These are phyloP conservation scores for Earliella scabrosa DNA, from an alignment of 1,284 basidiomycete species.

Conservation along the genomic window DNA sequence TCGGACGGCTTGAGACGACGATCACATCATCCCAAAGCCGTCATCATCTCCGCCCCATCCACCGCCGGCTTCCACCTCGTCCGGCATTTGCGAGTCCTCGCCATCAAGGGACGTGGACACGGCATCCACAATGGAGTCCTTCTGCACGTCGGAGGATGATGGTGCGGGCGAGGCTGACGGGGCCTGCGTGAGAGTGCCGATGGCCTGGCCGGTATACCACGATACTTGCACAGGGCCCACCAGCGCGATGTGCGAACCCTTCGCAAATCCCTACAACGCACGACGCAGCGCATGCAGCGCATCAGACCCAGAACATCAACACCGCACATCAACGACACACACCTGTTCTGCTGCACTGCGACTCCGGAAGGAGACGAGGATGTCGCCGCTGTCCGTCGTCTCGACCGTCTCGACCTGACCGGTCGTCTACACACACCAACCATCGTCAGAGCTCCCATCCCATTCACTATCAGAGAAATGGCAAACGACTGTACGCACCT, in stretches of 20 bases:
- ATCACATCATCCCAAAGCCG: constrained; percentile 64
- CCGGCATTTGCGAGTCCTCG: constrained; percentile 36
- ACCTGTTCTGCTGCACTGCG: constrained; percentile 80
- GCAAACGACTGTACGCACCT: constrained; percentile 48
- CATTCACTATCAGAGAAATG: background rate
- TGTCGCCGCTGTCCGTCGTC: constrained; percentile 52
- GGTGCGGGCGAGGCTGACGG: constrained; percentile 23
- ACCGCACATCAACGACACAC: background rate
- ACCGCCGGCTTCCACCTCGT: constrained; percentile 58
- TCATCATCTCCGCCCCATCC: constrained; percentile 71
- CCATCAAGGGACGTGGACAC: constrained; percentile 8
- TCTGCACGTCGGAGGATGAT: constrained; percentile 10
- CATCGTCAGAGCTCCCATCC: constrained; percentile 7
- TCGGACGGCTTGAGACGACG: background rate
- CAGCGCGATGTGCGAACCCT: constrained; percentile 64
- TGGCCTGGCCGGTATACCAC: constrained; percentile 57
- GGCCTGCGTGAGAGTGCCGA: constrained; percentile 24
- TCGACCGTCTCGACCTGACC: constrained; percentile 72
- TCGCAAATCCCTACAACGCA: constrained; percentile 59
- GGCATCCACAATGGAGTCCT: constrained; percentile 15
- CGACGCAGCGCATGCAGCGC: background rate
- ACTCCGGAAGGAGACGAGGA: constrained; percentile 69
- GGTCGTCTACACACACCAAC: constrained; percentile 49
- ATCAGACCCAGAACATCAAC: background rate
- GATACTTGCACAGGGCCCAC: constrained; percentile 66